Percentiles rank a stretch among this genome's conserved stretches.
These are phyloP conservation scores for Laguncularia racemosa DNA, from an alignment of 345 rosid genomes.

Conservation along the genomic window DNA sequence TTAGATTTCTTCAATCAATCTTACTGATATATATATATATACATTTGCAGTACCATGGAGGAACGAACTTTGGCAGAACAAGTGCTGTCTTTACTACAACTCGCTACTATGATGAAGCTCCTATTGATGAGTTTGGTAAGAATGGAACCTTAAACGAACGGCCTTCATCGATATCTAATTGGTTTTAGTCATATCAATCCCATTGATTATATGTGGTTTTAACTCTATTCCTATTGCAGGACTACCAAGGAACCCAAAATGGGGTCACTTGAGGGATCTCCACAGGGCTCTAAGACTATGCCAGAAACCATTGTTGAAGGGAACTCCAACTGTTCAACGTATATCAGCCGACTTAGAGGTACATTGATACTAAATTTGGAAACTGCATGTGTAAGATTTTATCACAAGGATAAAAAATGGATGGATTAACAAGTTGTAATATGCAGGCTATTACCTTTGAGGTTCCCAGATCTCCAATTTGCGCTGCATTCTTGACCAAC, in stretches of 20 bases:
- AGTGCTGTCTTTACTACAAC: constrained; percentile 40
- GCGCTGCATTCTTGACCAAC: constrained; percentile 44
- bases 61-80: constrained; percentile 40
- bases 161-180: too few relatives aligned
- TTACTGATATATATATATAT: too few relatives aligned
- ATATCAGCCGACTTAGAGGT: constrained; percentile 27
- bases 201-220: too few relatives aligned
- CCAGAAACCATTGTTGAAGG: constrained; percentile 33
- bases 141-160: background rate
- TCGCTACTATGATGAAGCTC: constrained; percentile 48
- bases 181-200: too few relatives aligned
- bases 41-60: constrained; percentile 44
- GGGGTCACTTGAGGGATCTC: constrained; percentile 46
- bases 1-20: too few relatives aligned
- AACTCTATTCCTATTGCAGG: constrained; percentile 8
- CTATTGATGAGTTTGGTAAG: constrained; percentile 42
- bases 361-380: background rate
- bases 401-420: background rate
- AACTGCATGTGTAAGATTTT: too few relatives aligned
- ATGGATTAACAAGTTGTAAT: background rate
- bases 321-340: constrained; percentile 17
- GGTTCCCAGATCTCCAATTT: constrained; percentile 13
- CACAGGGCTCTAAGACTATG: constrained; percentile 30
- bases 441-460: constrained; percentile 32
- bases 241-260: constrained; percentile 39